phyloP scores from a whole-genome alignment of 1,139 yeast genomes.

The Ogataea hybrid region DNA sequence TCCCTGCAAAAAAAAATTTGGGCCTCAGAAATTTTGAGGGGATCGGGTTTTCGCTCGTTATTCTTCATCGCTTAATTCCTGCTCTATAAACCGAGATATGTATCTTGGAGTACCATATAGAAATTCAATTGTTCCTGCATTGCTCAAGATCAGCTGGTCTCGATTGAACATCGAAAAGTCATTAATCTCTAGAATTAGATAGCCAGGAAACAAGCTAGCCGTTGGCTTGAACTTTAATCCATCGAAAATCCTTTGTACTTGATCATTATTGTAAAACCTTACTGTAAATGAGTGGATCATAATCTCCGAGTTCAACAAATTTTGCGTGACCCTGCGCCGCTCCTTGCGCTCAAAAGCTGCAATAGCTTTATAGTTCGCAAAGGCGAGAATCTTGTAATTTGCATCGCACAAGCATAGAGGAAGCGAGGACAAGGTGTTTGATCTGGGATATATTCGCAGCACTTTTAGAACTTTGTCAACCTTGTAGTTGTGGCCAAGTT shows the following conservation, averaged over 20 bases:
- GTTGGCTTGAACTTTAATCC: not conserved
- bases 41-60: not conserved
- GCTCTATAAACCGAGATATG: not conserved
- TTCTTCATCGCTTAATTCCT: too few species aligned
- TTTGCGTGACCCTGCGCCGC: conserved; percentile 16
- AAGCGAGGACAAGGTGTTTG: not conserved
- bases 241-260: conserved; percentile 8
- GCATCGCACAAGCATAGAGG: conserved; percentile 21
- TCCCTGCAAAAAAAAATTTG: conserved; percentile 13
- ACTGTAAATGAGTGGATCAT: conserved; percentile 10
- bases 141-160: conserved; percentile 16
- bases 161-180: conserved; percentile 16
- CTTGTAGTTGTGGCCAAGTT: conserved; percentile 2
- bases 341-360: conserved; percentile 18
- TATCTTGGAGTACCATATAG: conserved; percentile 7
- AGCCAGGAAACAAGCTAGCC: conserved; percentile 7
- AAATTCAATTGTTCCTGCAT: conserved; percentile 12
- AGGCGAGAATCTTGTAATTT: conserved; percentile 14
- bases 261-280: conserved; percentile 13
- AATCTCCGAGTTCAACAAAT: conserved; percentile 18
- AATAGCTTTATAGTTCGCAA: conserved; percentile 14
- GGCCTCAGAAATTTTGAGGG: conserved; percentile 7
- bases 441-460: conserved; percentile 5
- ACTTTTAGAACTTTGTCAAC: conserved; percentile 12
- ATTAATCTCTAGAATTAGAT: conserved; percentile 16